Conservation (phyloP, 2,329 filamentous ascomycete species). For the Dothideomycetes sp. region DNA sequence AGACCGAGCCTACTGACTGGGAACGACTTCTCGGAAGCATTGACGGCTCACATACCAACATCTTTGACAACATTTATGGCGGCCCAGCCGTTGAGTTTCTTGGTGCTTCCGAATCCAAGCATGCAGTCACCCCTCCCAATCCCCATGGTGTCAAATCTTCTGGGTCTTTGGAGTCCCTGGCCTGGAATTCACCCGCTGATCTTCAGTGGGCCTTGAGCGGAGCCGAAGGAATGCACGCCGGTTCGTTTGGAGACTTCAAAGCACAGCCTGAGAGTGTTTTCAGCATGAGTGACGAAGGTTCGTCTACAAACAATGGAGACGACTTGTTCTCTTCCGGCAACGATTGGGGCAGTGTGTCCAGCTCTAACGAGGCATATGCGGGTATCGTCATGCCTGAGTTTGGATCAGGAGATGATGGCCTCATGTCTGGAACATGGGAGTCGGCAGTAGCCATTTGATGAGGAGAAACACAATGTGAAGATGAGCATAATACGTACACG, state of each 20-base stretch:
- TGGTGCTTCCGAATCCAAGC: slow-evolving; percentile 9
- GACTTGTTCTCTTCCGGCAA: slow-evolving; percentile 24
- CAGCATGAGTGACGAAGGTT: slow-evolving; percentile 47
- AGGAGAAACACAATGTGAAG: neutral
- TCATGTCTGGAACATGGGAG: slow-evolving; percentile 8
- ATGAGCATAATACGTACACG: neutral
- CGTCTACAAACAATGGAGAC: slow-evolving; percentile 40
- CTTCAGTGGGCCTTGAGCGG: slow-evolving; percentile 16
- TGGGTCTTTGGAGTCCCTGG: slow-evolving; percentile 3
- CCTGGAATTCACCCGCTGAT: slow-evolving; percentile 14
- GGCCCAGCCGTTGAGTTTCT: slow-evolving; percentile 41
- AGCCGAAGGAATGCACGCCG: slow-evolving; percentile 1
- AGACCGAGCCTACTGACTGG: slow-evolving; percentile 52
- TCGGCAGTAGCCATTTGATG: neutral
- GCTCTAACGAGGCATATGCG: slow-evolving; percentile 15
- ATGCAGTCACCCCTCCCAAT: neutral
- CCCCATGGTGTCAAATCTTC: slow-evolving; percentile 2
- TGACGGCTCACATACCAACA: slow-evolving; percentile 68
- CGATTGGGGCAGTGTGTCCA: slow-evolving; percentile 11
- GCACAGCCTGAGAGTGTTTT: slow-evolving; percentile 41
- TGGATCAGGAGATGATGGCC: slow-evolving; percentile 11
- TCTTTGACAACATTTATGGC: slow-evolving; percentile 76
- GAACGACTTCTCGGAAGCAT: slow-evolving; percentile 70
- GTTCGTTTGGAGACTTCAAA: slow-evolving; percentile 15
- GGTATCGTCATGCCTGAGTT: slow-evolving; percentile 20